Evolutionary conservation across 148 eudicot genomes (phyloP).

Genomic region (Nepenthes gracilis): DNA sequence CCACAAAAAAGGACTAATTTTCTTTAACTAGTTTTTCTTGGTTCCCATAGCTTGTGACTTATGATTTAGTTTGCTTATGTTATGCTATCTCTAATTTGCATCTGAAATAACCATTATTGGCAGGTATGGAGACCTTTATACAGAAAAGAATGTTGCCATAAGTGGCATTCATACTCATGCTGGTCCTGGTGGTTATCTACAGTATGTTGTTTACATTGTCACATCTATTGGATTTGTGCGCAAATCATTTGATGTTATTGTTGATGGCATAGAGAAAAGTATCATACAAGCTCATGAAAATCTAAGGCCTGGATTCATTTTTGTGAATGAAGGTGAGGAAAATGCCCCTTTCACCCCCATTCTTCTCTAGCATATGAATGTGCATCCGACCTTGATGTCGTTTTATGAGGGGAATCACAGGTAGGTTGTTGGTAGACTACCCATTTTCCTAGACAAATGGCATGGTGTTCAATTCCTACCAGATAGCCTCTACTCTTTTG

Average conservation of each 20-base stretch:
- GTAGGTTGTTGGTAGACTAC: too few relatives aligned
- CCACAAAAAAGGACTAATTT: too few relatives aligned
- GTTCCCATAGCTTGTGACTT: not conserved
- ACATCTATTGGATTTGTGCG: conserved; percentile 93
- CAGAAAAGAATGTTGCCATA: conserved; percentile 85
- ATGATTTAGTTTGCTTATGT: not conserved
- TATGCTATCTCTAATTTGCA: not conserved
- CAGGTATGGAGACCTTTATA: conserved; percentile 87
- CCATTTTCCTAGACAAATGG: too few relatives aligned
- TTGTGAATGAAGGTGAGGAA: conserved; percentile 62
- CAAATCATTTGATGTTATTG: conserved; percentile 84
- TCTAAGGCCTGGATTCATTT: conserved; percentile 81
- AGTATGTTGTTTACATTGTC: conserved; percentile 81
- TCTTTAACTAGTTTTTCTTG: not conserved
- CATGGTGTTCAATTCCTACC: too few relatives aligned
- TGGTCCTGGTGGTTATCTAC: conserved; percentile 96
- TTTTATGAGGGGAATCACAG: not conserved
- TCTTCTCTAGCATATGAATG: not conserved
- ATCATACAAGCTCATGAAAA: conserved; percentile 78
- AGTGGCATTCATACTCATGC: conserved; percentile 99
- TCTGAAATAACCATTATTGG: conserved; percentile 7
- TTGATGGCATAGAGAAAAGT: conserved; percentile 86
- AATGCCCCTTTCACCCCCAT: not conserved
- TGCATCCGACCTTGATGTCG: not conserved
- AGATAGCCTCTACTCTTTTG: too few relatives aligned